Base-by-base conservation (phyloP, 2,329 filamentous ascomycete genomes). In the Talaromyces verruculosus region DNA sequence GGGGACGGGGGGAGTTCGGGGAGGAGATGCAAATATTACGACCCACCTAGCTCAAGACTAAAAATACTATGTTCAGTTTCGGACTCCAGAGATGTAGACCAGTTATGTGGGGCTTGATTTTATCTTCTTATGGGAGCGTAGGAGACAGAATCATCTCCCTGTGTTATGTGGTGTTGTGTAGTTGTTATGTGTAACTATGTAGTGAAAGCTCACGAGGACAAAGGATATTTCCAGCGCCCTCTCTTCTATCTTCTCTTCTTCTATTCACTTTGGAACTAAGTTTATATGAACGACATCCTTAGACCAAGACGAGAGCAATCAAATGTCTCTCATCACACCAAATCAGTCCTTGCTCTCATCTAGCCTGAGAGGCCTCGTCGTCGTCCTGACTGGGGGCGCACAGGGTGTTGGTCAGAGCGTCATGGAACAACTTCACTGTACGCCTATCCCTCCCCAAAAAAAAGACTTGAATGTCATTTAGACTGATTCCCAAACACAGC, bases 401-500 rank as follows among this genome's bases (percentile, higher is more conserved):
- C 51, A 57, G 22, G 51, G 51, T 10, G 51, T 57, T 3, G 51
- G 51, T 17, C 51, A 22, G 11, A 57, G 51, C 15, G 17, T 37
- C 30, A 30, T 57, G 17, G 13, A 57, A 57, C 28, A 57, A 37
- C 51, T 57, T 19, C 51, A 57, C 30, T 22, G 51, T 57, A n/a
- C n/a, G n/a, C n/a, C 3, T 19, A n/a, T 35, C 15, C 22, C 5
- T 11, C 2, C 11, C 22, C 22, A 13, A 11, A 5, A 45, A 10
- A 8, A 19, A 51, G 28, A n/a, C 47, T 6, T 15, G 11, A 17
- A 28, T 5, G 7, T 7, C 41, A 45, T 51, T n/a, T 8, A 25
- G 7, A 37, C 51, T 35, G n/a, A 57, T 10, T 8, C 4, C 4
- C 17, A 22, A 49, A 22, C 47, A 65, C 47, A 67, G 66, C 58